phyloP scores from a whole-genome alignment of 768 basidiomycete genomes.

The Lactifluus echinatus region DNA sequence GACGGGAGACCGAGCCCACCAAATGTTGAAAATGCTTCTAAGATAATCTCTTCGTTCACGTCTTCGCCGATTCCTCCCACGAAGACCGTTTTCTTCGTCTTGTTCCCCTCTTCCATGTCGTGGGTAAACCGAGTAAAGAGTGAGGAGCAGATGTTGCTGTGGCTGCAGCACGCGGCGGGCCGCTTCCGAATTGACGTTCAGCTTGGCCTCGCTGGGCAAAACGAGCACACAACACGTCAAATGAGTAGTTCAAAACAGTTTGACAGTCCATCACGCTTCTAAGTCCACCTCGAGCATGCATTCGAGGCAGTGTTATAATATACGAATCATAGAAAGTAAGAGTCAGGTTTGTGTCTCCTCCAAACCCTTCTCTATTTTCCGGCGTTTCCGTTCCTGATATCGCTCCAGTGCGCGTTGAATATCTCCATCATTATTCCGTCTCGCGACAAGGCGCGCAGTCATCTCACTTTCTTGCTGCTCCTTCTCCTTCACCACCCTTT shows the following conservation, averaged over 20 bases:
- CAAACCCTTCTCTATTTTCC: constrained; percentile 44
- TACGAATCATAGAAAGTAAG: neutral
- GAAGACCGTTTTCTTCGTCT: constrained; percentile 79
- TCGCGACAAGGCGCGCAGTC: constrained; percentile 56
- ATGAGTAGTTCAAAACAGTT: neutral
- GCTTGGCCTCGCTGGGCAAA: no score
- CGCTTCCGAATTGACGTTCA: neutral
- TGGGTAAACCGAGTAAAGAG: neutral
- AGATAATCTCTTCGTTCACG: constrained; percentile 67
- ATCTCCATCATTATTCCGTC: constrained; percentile 67
- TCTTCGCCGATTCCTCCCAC: constrained; percentile 79
- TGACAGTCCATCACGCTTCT: no score
- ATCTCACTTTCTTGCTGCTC: constrained; percentile 54
- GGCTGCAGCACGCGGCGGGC: neutral
- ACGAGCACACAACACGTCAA: no score
- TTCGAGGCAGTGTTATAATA: neutral
- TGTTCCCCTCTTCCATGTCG: constrained; percentile 73
- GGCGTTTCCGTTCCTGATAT: constrained; percentile 73
- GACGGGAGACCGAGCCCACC: constrained; percentile 41
- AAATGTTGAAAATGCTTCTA: constrained; percentile 80
- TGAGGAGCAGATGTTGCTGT: neutral
- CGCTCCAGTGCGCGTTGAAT: constrained; percentile 68
- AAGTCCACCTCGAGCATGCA: neutral
- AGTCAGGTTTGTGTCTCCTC: neutral
- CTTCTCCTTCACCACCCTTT: constrained; percentile 47